Conservation (phyloP, 768 basidiomycete genomes). For the Amanita brunnescens region DNA sequence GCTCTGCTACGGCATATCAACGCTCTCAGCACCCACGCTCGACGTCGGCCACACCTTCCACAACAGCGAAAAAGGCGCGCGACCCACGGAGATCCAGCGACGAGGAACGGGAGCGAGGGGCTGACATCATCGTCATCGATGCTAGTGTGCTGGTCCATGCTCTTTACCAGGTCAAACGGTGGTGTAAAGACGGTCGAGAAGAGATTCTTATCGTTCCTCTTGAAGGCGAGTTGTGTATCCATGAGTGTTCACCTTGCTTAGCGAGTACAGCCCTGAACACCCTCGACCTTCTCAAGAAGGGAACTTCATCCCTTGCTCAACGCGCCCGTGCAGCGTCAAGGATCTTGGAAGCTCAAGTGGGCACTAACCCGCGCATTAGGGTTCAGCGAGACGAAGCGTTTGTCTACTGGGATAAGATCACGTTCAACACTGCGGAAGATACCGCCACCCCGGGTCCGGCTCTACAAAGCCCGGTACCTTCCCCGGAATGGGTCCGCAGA, state of each 20-base stretch:
- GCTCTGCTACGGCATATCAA: too few relatives aligned
- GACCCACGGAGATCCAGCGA: too few relatives aligned
- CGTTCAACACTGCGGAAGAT: constrained; percentile 39
- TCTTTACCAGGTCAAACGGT: constrained; percentile 69
- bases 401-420: constrained; percentile 71
- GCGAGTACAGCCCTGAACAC: constrained; percentile 90
- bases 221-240: constrained; percentile 69
- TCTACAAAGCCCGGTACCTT: too few relatives aligned
- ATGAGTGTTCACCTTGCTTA: too few relatives aligned
- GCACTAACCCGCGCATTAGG: constrained; percentile 69
- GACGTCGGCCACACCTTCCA: too few relatives aligned
- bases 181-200: constrained; percentile 69
- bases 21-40: too few relatives aligned
- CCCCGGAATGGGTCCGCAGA: constrained; percentile 80
- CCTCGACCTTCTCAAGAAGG: constrained; percentile 89
- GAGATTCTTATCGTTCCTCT: constrained; percentile 81
- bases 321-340: constrained; percentile 83
- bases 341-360: constrained; percentile 81
- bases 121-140: constrained; percentile 70
- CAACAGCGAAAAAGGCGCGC: too few relatives aligned
- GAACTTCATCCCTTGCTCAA: constrained; percentile 66
- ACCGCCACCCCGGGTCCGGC: constrained; percentile 17
- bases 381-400: constrained; percentile 80
- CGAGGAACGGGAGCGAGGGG: too few relatives aligned
- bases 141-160: constrained; percentile 78